A percentile compares a stretch with the other conserved stretches of the same genome.
phyloP scores from a whole-genome alignment of 371 early-diverging fungal genomes.

The Rhizopus stolonifer region DNA sequence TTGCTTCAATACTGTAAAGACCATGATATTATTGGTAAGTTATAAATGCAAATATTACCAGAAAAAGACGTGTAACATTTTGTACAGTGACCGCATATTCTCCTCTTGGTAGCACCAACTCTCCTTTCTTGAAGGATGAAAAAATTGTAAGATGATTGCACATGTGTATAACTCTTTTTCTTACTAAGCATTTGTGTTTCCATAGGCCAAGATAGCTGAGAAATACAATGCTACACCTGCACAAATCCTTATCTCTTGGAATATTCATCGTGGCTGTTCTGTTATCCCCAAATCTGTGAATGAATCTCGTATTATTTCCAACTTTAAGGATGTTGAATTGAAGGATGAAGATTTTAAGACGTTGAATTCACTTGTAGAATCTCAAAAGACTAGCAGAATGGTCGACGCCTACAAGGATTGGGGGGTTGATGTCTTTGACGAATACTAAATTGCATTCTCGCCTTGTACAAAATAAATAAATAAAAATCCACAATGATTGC shows the following conservation, averaged over 20 bases:
- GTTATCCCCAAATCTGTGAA: slow-evolving; percentile 63
- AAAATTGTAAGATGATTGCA: slow-evolving; percentile 24
- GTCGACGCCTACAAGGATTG: slow-evolving; percentile 33
- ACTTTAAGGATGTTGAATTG: slow-evolving; percentile 38
- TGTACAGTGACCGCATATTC: slow-evolving; percentile 40
- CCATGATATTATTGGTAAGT: slow-evolving; percentile 32
- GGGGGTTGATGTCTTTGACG: slow-evolving; percentile 37
- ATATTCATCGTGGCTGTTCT: slow-evolving; percentile 61
- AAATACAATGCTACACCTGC: slow-evolving; percentile 70
- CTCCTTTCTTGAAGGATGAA: slow-evolving; percentile 21
- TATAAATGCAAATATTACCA: slow-evolving; percentile 4
- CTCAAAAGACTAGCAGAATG: slow-evolving; percentile 16
- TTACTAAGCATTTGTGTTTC: slow-evolving; percentile 2
- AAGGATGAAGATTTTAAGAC: slow-evolving; percentile 33
- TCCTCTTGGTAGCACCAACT: slow-evolving; percentile 44
- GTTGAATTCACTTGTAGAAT: slow-evolving; percentile 30
- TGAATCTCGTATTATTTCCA: slow-evolving; percentile 46
- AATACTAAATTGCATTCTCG: no score
- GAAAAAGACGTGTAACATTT: neutral
- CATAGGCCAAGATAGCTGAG: slow-evolving; percentile 56
- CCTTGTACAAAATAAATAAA: no score
- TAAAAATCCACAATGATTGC: no score
- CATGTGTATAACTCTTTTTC: slow-evolving; percentile 11
- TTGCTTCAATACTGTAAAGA: slow-evolving; percentile 39
- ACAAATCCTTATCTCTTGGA: slow-evolving; percentile 80